Conservation (phyloP, 2,329 filamentous ascomycete species). For the Fusarium sp. region DNA sequence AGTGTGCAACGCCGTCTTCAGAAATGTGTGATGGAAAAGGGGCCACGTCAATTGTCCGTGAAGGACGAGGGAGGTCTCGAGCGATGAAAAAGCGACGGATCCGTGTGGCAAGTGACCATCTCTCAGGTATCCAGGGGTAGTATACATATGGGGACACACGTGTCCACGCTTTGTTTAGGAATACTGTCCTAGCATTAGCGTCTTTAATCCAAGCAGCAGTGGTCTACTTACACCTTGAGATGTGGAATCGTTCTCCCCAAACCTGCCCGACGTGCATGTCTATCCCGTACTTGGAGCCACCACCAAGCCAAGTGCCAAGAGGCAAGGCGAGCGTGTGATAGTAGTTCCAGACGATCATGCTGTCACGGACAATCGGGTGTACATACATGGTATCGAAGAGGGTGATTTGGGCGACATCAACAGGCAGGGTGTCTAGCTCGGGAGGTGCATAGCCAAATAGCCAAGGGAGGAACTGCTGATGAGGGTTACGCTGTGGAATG, state of each 20-base stretch:
- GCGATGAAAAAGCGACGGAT: constrained; percentile 48
- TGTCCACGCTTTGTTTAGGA: constrained; percentile 48
- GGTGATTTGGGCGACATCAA: constrained; percentile 15
- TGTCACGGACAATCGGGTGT: constrained; percentile 18
- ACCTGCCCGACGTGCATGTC: constrained; percentile 36
- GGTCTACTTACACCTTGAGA: constrained; percentile 34
- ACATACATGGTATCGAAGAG: constrained; percentile 27
- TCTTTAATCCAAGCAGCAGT: background rate
- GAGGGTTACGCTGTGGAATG: constrained; percentile 1
- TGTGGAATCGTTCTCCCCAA: constrained; percentile 40
- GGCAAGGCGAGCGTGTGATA: constrained; percentile 15
- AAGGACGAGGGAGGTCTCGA: constrained; percentile 37
- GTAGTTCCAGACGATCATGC: constrained; percentile 24
- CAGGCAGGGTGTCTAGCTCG: constrained; percentile 2
- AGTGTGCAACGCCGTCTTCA: constrained; percentile 46
- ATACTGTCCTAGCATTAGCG: constrained; percentile 35
- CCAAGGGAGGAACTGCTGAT: constrained; percentile 23
- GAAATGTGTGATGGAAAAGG: constrained; percentile 48
- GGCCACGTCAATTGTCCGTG: constrained; percentile 48
- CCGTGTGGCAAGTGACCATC: constrained; percentile 36
- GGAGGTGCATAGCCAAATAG: constrained; percentile 12
- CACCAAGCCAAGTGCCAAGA: constrained; percentile 5
- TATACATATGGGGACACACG: constrained; percentile 48
- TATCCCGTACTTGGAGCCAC: constrained; percentile 8
- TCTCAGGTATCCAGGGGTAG: constrained; percentile 44